Evolutionary conservation across 352 stramenopile genomes (phyloP), one percentile per base, ranked within the genome.

Genomic region (Phytophthora sojae): DNA sequence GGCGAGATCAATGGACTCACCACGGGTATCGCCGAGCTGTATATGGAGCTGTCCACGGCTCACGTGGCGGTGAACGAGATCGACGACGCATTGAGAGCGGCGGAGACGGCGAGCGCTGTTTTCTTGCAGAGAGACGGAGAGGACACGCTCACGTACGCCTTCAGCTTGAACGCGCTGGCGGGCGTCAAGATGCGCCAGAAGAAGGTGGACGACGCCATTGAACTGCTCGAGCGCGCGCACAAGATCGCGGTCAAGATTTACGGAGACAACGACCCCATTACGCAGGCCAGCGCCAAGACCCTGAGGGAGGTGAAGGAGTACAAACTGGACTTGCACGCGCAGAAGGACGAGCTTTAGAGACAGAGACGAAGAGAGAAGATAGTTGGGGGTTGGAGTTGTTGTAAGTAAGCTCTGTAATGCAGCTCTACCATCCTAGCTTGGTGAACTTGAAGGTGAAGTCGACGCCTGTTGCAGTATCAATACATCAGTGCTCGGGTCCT

Each of bases 101-200:
- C 71, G 0, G 79, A 89, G 37, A 73, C 66, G 4, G 87, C 86
- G 2, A 80, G 78, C 26, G 72, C 71, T 0, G 82, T 96, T 57
- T 87, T 95, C 60, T 52, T 75, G 19, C 67, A 85, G 57, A 83
- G 89, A 7, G 89, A 96, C 23, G 89, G 89, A 21, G 74, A 89
- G 29, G 76, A 85, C 7, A 86, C 88, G 61, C 62, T 95, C 25
- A 29, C 79, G 26, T 92, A 93, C 58, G 89, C 89, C 14, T 96
- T 96, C 60, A 91, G 79, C 53, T 81, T 95, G 42, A 96, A 96
- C 49, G 80, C 88, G n/a, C 56, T 95, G 49, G 88, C 88, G 0
- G 89, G 89, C 7, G 87, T 95, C 12, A 80, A 87, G 35, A 94
- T 94, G 81, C 79, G 83, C 6, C 76, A 90, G 67, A 73, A 85